Evolutionary conservation across 169 alveolate genomes (phyloP), one percentile per base, ranked within the genome.

Genomic region (Cryptosporidium sp.): DNA sequence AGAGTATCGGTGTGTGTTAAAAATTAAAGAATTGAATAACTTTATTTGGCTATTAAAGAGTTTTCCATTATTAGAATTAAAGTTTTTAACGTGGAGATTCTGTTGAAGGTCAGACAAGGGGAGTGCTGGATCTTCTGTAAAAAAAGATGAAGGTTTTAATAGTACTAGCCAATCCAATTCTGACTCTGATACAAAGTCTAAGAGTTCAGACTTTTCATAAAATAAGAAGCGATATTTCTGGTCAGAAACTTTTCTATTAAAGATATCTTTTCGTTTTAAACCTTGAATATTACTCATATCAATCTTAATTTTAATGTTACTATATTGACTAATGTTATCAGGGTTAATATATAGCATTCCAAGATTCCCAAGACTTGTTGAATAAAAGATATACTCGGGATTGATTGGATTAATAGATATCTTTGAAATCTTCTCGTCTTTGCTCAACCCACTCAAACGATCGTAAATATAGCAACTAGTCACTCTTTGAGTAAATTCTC

Each of bases 311-410:
- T 48, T 70, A 16, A 73, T 33, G 3, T 59, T 55, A 4, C 26
- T 33, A 58, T 35, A 73, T 5, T 73, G 70, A 14, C 50, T 31
- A 5, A 73, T 80, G 35, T 80, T 80, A 37, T 80, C 50, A 26
- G 89, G 89, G 21, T 80, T 65, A 37, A 80, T 45, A 62, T 61
- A 80, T 29, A 65, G 12, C 10, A 80, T 26, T 6, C 89, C 89
- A 16, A 80, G 26, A 23, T 65, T 80, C 2, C 75, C 75, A 18
- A 62, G n/a, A 45, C 39, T 65, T 4, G 75, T 59, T 31, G 41
- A 35, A 21, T 62, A 80, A 23, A 50, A 50, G 14, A 65, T 23
- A 26, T 80, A 80, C 35, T 80, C 70, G 3, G 89, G 31, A 33
- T 62, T 26, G 50, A 62, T 14, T 26, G 61, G 67, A 65, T 80